Evolutionary conservation across 495 filamentous ascomycete species (phyloP).

Genomic region (Alectoria sarmentosa): DNA sequence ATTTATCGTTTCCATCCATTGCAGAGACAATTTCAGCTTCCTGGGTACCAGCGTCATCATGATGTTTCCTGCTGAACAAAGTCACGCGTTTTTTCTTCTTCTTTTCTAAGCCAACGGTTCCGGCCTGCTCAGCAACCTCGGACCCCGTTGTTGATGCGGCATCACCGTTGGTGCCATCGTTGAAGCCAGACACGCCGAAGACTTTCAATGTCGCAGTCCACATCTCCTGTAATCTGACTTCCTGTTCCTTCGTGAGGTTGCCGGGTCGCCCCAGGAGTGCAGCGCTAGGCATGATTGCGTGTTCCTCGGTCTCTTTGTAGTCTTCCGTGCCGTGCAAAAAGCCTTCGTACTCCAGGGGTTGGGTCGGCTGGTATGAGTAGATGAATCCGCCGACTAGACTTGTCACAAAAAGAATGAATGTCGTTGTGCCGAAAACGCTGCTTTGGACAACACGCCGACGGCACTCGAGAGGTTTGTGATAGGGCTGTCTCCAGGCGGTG

Average conservation of each 20-base stretch:
- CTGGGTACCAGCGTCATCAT: slow-evolving; percentile 43
- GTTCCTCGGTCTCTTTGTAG: neutral
- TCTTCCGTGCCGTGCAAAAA: neutral
- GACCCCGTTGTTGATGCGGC: slow-evolving; percentile 23
- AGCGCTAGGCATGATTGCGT: slow-evolving; percentile 35
- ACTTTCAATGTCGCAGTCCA: slow-evolving; percentile 74
- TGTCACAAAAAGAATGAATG: neutral
- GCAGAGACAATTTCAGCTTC: slow-evolving; percentile 15
- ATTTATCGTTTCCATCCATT: slow-evolving; percentile 75
- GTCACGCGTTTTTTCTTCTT: slow-evolving; percentile 44
- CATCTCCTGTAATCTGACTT: slow-evolving; percentile 79
- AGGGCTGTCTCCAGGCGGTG: neutral
- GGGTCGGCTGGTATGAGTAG: slow-evolving; percentile 1
- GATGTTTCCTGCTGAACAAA: slow-evolving; percentile 52
- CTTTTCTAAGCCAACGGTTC: slow-evolving; percentile 42
- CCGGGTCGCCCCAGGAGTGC: slow-evolving; percentile 70
- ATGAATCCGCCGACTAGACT: slow-evolving; percentile 2
- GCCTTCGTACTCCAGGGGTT: neutral
- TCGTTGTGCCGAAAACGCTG: slow-evolving; percentile 3
- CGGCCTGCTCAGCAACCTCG: slow-evolving; percentile 23
- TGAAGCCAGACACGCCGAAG: slow-evolving; percentile 56
- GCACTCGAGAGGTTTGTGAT: neutral
- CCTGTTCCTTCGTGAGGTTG: slow-evolving; percentile 81
- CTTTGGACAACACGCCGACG: slow-evolving; percentile 1
- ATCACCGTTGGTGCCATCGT: slow-evolving; percentile 28